Evolutionary conservation across 192 early-diverging fungal species (phyloP).

Genomic region (Backusella westeae): DNA sequence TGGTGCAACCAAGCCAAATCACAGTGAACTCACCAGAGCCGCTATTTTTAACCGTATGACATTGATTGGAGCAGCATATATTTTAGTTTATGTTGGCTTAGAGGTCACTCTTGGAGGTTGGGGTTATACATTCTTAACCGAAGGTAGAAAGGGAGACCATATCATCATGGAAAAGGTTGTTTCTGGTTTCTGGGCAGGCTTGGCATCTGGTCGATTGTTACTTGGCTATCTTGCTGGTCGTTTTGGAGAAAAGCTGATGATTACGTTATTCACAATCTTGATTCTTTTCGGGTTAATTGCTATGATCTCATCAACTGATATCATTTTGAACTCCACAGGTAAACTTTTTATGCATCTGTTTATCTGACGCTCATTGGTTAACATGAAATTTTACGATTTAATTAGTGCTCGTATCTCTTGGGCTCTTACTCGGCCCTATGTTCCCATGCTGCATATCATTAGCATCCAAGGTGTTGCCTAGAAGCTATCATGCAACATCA

Average conservation of each 20-base stretch:
- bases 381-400: not conserved
- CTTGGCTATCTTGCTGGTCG: constrained; percentile 32
- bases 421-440: constrained; percentile 27
- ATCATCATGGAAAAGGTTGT: constrained; percentile 25
- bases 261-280: constrained; percentile 19
- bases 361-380: not conserved
- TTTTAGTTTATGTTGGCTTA: constrained; percentile 38
- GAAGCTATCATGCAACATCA: constrained; percentile 27
- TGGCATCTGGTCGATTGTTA: constrained; percentile 31
- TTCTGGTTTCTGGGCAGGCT: constrained; percentile 35
- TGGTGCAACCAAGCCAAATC: not conserved
- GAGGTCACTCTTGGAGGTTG: constrained; percentile 38
- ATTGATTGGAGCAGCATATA: constrained; percentile 24
- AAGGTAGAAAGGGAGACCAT: constrained; percentile 23
- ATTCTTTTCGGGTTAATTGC: constrained; percentile 9
- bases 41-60: constrained; percentile 27
- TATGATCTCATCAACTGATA: not conserved
- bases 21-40: not conserved
- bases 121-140: constrained; percentile 33
- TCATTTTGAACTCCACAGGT: constrained; percentile 24
- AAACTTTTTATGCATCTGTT: constrained; percentile 9
- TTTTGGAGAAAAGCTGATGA: constrained; percentile 36
- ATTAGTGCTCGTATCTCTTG: constrained; percentile 18
- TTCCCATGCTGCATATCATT: constrained; percentile 28
- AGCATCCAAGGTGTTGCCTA: constrained; percentile 25